Evolutionary conservation across 225 moss, liverwort and hornwort genomes (phyloP).

Genomic region (Pseudisothecium myosuroides): DNA sequence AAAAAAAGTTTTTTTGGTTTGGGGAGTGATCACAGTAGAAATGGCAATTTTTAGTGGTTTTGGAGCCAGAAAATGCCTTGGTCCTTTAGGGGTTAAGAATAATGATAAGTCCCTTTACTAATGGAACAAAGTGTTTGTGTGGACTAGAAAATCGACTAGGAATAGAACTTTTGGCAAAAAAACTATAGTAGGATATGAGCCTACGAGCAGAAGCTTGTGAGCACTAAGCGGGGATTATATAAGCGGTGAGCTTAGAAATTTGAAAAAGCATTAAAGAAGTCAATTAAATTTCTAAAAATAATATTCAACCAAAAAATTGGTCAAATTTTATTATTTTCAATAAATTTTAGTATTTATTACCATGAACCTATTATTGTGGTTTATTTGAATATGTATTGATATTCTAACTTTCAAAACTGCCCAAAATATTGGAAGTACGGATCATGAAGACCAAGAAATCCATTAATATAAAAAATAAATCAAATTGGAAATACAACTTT

Average conservation of each 20-base stretch:
- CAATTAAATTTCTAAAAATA: neutral
- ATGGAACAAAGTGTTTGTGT: neutral
- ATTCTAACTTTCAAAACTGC: neutral
- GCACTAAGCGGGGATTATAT: rapidly evolving
- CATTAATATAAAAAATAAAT: neutral
- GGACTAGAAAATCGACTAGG: rapidly evolving
- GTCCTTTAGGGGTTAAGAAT: too few relatives aligned
- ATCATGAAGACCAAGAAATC: neutral
- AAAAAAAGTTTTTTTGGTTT: too few relatives aligned
- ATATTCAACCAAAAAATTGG: too few relatives aligned
- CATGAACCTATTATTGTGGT: neutral
- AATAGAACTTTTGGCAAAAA: neutral
- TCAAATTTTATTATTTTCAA: too few relatives aligned
- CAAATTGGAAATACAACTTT: neutral
- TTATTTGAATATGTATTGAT: neutral
- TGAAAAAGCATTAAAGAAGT: neutral
- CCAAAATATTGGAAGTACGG: neutral
- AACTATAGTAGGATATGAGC: neutral
- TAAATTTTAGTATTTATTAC: too few relatives aligned
- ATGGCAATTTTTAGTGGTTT: too few relatives aligned
- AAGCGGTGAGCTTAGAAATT: neutral
- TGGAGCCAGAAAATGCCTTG: too few relatives aligned
- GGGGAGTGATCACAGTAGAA: too few relatives aligned
- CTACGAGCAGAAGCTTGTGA: neutral
- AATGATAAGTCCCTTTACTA: neutral